Percentiles rank a stretch among this genome's conserved stretches.
Evolutionary conservation across 371 early-diverging fungal species (phyloP).

Genomic region (Neoconidiobolus thromboides): DNA sequence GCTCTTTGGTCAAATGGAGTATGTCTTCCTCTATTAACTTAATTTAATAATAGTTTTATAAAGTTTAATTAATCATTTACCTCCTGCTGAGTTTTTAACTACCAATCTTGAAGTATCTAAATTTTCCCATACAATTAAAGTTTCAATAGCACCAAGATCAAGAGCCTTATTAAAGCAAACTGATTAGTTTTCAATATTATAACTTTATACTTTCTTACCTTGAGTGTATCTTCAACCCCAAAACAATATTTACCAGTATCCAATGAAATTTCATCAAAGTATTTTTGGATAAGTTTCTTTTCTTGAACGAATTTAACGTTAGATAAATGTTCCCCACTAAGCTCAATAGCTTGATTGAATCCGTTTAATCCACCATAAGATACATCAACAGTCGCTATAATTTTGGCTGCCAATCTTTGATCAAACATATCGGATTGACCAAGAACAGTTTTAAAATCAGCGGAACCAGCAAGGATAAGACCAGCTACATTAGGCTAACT

Average conservation of each 20-base stretch:
- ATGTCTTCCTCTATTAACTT: conserved; percentile 23
- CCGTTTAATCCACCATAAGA: conserved; percentile 99
- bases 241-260: conserved; percentile 97
- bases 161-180: conserved; percentile 28
- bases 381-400: conserved; percentile 93
- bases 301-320: conserved; percentile 98
- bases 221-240: conserved; percentile 94
- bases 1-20: conserved; percentile 59
- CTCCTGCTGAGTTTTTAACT: conserved; percentile 51
- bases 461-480: conserved; percentile 91
- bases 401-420: conserved; percentile 68
- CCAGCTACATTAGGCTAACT: conserved; percentile 69
- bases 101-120: conserved; percentile 56
- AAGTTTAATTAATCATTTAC: conserved; percentile 4
- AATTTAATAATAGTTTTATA: neutral
- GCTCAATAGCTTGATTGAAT: conserved; percentile 96
- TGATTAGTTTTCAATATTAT: neutral
- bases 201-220: conserved; percentile 11
- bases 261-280: conserved; percentile 94
- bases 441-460: conserved; percentile 98
- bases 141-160: conserved; percentile 94
- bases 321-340: conserved; percentile 80
- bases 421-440: conserved; percentile 90
- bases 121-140: conserved; percentile 94
- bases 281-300: conserved; percentile 89